Evolutionary conservation across 495 filamentous ascomycete species (phyloP).

Genomic region (Penicillium coprophilum): DNA sequence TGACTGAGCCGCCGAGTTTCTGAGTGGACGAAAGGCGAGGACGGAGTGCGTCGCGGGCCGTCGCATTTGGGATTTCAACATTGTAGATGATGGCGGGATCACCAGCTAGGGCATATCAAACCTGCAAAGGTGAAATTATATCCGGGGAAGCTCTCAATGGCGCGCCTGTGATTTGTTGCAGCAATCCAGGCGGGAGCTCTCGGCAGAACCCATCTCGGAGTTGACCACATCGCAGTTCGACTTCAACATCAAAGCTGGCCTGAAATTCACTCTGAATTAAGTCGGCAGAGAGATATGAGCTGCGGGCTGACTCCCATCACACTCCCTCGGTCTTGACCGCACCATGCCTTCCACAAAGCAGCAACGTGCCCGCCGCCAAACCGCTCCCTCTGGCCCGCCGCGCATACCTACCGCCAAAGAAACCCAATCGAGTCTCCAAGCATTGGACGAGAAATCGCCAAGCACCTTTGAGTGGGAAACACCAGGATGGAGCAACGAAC

Average conservation of each 20-base stretch:
- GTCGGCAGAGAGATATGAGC: constrained; percentile 15
- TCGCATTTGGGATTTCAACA: constrained; percentile 35
- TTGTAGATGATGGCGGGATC: constrained; percentile 18
- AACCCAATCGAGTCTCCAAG: constrained; percentile 24
- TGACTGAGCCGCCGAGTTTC: constrained; percentile 20
- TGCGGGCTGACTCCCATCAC: neutral
- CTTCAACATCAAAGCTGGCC: constrained; percentile 2
- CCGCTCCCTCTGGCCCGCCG: constrained; percentile 41
- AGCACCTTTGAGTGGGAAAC: constrained; percentile 9
- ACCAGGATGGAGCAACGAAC: constrained; percentile 43
- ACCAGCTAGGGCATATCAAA: constrained; percentile 13
- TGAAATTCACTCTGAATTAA: constrained; percentile 3
- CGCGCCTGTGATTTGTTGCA: constrained; percentile 25
- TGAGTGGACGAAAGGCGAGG: constrained; percentile 22
- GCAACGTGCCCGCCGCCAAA: constrained; percentile 44
- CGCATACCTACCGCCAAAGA: constrained; percentile 32
- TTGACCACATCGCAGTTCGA: constrained; percentile 24
- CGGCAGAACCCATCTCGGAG: constrained; percentile 38
- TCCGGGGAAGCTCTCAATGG: constrained; percentile 22
- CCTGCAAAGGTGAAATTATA: constrained; percentile 5
- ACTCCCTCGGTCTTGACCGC: constrained; percentile 12
- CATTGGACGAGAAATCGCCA: constrained; percentile 23
- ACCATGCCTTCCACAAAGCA: constrained; percentile 31
- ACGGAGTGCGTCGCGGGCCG: constrained; percentile 24
- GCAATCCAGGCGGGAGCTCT: constrained; percentile 35